A percentile compares a stretch with the other conserved stretches of the same genome.
phyloP scores from a whole-genome alignment of 306 rosid species.

The Quercus parvula region DNA sequence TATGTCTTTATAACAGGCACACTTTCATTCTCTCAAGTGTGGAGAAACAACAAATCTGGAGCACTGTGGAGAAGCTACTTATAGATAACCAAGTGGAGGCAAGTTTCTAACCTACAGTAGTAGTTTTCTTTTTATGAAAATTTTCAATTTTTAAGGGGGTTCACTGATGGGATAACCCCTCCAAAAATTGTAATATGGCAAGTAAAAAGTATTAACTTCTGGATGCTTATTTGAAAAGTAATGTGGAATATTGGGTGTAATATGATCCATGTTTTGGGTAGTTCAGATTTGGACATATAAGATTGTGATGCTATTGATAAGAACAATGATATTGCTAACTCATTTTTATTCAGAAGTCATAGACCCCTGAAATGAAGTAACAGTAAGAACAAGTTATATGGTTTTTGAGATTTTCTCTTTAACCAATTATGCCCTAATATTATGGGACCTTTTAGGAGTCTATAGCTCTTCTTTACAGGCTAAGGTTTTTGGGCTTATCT shows the following conservation, averaged over 20 bases:
- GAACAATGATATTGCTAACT: neutral
- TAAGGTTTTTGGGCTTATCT: neutral
- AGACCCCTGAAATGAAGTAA: neutral
- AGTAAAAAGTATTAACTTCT: neutral
- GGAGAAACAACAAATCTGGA: conserved; percentile 81
- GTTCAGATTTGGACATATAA: conserved; percentile 13
- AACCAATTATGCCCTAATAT: neutral
- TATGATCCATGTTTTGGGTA: neutral
- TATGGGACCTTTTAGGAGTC: neutral
- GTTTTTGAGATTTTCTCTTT: neutral
- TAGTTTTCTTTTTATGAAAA: neutral
- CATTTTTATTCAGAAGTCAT: neutral
- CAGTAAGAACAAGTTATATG: neutral
- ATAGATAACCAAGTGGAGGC: conserved; percentile 99
- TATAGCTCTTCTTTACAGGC: neutral
- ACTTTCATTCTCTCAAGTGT: conserved; percentile 68
- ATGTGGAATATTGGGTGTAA: conserved; percentile 8
- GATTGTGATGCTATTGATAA: neutral
- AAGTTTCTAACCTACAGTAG: conserved; percentile 32
- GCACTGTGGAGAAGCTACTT: conserved; percentile 85
- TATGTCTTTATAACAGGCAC: conserved; percentile 64
- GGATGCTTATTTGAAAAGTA: neutral
- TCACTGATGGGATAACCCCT: neutral
- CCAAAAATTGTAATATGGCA: neutral
- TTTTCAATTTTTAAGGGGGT: neutral